Percentiles rank a stretch among this genome's conserved stretches.
These are phyloP conservation scores for Arthrocladium fulminans DNA, from an alignment of 2,329 filamentous ascomycete species.

Conservation along the genomic window DNA sequence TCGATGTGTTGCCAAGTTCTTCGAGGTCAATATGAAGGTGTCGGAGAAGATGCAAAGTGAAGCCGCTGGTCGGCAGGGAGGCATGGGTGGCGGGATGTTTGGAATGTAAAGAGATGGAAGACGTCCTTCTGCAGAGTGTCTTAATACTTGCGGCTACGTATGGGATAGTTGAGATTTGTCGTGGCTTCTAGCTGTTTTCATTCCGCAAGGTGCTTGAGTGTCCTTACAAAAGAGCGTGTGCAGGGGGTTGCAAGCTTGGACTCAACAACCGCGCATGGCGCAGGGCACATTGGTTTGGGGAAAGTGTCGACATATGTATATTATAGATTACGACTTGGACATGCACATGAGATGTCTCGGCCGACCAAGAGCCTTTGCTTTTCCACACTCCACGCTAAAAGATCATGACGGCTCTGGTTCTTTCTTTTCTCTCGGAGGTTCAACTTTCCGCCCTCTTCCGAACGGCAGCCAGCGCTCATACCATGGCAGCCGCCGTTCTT, in stretches of 20 bases:
- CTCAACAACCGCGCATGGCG: too few species aligned
- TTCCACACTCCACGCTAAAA: neutral
- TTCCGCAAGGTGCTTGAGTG: too few species aligned
- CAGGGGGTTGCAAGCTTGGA: too few species aligned
- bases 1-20: slow-evolving; percentile 95
- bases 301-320: neutral
- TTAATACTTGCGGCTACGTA: too few species aligned
- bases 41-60: slow-evolving; percentile 93
- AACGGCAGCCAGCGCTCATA: slow-evolving; percentile 4
- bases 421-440: neutral
- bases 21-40: slow-evolving; percentile 96
- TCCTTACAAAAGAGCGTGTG: too few species aligned
- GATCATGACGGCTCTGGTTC: neutral
- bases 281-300: too few species aligned
- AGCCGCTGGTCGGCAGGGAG: slow-evolving; percentile 57
- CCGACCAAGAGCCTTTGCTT: neutral
- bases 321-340: slow-evolving; percentile 7
- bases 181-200: too few species aligned
- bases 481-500: neutral
- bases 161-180: too few species aligned
- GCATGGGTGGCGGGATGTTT: slow-evolving; percentile 43
- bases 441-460: neutral
- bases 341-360: neutral
- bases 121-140: neutral
- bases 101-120: slow-evolving; percentile 28